phyloP scores from a whole-genome alignment of 345 rosid genomes.

The Sonneratia caseolaris region DNA sequence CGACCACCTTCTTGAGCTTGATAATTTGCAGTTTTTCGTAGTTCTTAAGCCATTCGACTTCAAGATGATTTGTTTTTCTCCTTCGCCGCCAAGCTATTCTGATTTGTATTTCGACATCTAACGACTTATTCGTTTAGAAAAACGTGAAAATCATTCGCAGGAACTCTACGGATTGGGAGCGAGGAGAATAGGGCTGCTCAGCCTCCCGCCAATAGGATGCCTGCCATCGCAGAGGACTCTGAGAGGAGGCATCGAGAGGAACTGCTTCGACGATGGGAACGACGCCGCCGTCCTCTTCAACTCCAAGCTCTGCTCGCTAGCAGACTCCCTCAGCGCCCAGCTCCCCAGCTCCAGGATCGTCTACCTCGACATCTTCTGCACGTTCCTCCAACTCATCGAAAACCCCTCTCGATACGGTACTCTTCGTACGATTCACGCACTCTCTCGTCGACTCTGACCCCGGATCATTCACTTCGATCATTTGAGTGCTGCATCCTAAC shows the following conservation, averaged over 20 bases:
- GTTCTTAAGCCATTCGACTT: too few species aligned
- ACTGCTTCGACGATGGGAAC: conserved; percentile 34
- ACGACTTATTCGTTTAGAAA: too few species aligned
- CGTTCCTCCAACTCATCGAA: conserved; percentile 27
- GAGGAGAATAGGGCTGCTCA: conserved; percentile 36
- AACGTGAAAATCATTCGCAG: conserved; percentile 16
- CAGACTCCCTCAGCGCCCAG: conserved; percentile 20
- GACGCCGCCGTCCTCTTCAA: conserved; percentile 46
- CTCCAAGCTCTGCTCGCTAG: conserved; percentile 30
- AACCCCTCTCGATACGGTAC: conserved; percentile 47
- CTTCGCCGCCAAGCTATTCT: too few species aligned
- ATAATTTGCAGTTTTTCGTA: too few species aligned
- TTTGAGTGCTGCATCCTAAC: not conserved
- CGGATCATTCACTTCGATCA: not conserved
- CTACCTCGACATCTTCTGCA: conserved; percentile 31
- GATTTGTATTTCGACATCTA: too few species aligned
- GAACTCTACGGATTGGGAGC: conserved; percentile 49
- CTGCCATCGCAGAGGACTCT: conserved; percentile 64
- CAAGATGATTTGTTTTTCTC: too few species aligned
- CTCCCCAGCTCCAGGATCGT: conserved; percentile 24
- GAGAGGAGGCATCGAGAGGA: conserved; percentile 41
- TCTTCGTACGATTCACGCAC: not conserved
- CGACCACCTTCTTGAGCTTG: too few species aligned
- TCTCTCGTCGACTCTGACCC: not conserved
- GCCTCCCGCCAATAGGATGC: conserved; percentile 64